phyloP scores from a whole-genome alignment of 2,329 filamentous ascomycete species.

The Sclerotinia borealis region DNA sequence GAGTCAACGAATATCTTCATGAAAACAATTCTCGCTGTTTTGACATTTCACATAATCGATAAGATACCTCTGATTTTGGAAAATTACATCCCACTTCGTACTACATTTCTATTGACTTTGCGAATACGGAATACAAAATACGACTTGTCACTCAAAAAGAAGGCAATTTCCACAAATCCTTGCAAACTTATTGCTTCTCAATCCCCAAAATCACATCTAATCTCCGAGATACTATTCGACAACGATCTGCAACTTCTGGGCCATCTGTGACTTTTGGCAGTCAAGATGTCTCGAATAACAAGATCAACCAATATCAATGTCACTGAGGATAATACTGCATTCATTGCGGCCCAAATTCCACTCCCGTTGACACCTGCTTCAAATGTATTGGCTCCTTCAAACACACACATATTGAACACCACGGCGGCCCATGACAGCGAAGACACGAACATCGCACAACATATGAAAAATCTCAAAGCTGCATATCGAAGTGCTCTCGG shows the following conservation, averaged over 20 bases:
- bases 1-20: conserved; percentile 5
- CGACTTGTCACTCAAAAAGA: conserved; percentile 3
- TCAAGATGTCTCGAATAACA: conserved; percentile 30
- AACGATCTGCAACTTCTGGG: conserved; percentile 9
- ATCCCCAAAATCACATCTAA: conserved; percentile 11
- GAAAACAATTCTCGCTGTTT: neutral
- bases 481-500: conserved; percentile 31
- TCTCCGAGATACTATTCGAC: conserved; percentile 7
- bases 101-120: conserved; percentile 12
- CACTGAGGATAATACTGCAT: conserved; percentile 27
- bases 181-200: neutral
- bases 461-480: conserved; percentile 31
- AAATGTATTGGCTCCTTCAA: conserved; percentile 14
- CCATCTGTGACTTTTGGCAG: neutral
- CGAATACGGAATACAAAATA: neutral
- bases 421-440: conserved; percentile 20
- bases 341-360: conserved; percentile 19
- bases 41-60: neutral
- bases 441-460: conserved; percentile 21
- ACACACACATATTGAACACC: conserved; percentile 17
- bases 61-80: conserved; percentile 1
- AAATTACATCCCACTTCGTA: conserved; percentile 9
- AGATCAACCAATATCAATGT: conserved; percentile 29
- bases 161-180: conserved; percentile 11
- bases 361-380: conserved; percentile 18